Conservation (phyloP, 2,329 filamentous ascomycete genomes). For the Trichoderma pleuroti region DNA sequence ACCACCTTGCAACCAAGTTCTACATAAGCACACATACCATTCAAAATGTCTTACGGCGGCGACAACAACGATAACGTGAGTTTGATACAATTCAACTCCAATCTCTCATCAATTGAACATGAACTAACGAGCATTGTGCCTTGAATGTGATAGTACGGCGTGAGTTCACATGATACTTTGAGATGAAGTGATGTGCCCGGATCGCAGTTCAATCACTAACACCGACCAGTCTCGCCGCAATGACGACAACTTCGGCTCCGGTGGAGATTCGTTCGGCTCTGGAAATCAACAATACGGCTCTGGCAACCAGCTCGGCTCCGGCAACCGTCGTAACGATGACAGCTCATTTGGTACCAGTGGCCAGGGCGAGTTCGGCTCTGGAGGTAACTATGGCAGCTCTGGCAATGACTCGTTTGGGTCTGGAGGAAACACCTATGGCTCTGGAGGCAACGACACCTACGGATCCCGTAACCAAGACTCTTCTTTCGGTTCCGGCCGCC, state of each 20-base stretch:
- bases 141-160: conserved; percentile 10
- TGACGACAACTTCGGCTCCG: conserved; percentile 21
- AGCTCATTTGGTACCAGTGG: conserved; percentile 9
- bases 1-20: neutral
- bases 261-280: neutral
- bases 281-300: neutral
- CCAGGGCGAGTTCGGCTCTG: conserved; percentile 1
- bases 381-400: conserved; percentile 23
- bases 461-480: neutral
- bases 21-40: neutral
- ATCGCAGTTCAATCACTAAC: neutral
- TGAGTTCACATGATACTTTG: neutral
- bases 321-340: conserved; percentile 13
- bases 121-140: neutral
- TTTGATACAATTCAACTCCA: neutral
- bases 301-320: conserved; percentile 25
- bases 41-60: conserved; percentile 47
- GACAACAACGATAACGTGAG: conserved; percentile 38
- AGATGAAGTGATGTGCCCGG: neutral
- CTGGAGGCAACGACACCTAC: conserved; percentile 15
- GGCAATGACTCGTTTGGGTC: conserved; percentile 24
- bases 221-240: conserved; percentile 19
- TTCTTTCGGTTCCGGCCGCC: neutral
- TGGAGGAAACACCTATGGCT: conserved; percentile 18
- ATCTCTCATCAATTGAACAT: neutral